Evolutionary conservation across 2,329 filamentous ascomycete species (phyloP), one percentile per base, ranked within the genome.

Genomic region (Aspergillus candidus): DNA sequence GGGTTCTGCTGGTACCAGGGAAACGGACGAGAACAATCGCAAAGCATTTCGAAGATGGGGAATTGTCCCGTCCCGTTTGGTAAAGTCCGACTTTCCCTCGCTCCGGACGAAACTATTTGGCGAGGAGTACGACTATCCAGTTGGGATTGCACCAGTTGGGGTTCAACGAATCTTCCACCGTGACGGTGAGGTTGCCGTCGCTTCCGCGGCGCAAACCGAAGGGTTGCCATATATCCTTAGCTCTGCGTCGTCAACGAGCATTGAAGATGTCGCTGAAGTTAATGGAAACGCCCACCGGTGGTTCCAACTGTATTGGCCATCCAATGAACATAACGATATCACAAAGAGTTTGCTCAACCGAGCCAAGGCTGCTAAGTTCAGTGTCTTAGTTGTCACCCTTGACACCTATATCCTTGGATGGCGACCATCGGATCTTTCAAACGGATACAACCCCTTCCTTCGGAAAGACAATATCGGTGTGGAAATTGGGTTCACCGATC

Each of bases 221-320:
- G 67, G 73, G 1, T 71, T 88, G 0, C 82, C 85, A 0, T 86
- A 80, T 61, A 80, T 82, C 36, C 65, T 86, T 32, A 82, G 76
- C 43, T 86, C 83, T 1, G 82, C 83, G 1, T 74, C 80, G 0
- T 73, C 76, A 0, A 71, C 74, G 6, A 76, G 75, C 1, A 81
- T 88, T 38, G 83, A 87, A 58, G 75, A 87, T 45, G 75, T 86
- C 0, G 82, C 80, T 0, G 56, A 65, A 6, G 78, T 77, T 0
- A 79, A 75, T 41, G 75, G 74, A 0, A 63, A 72, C 2, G 76
- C 77, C 0, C 66, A 72, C 12, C 69, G 81, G 3, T 89, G 83
- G 82, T 88, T 76, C 60, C 85, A 89, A 60, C 74, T 88, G 0
- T 88, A 88, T 66, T 87, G 83, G 81, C 83, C 84, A 0, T 64